These are phyloP conservation scores for Ophiosphaerella narmari DNA, from an alignment of 2,329 filamentous ascomycete genomes.

Conservation along the genomic window DNA sequence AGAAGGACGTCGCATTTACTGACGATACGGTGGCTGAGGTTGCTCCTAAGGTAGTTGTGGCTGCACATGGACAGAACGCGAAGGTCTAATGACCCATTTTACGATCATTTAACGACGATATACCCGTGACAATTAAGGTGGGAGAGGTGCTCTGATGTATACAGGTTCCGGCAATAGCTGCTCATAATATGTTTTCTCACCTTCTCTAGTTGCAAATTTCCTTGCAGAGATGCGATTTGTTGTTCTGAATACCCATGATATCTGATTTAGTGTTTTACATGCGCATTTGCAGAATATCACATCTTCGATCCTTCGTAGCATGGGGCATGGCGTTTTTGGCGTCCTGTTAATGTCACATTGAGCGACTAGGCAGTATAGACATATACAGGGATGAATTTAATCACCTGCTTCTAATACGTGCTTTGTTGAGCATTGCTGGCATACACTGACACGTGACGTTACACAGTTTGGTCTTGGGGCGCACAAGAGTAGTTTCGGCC, in stretches of 20 bases:
- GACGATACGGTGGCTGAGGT: constrained; percentile 83
- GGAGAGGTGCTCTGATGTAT: constrained; percentile 9
- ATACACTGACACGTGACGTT: constrained; percentile 9
- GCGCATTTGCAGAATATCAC: constrained; percentile 28
- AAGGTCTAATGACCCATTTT: constrained; percentile 30
- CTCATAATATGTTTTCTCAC: constrained; percentile 10
- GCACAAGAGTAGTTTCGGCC: constrained; percentile 9
- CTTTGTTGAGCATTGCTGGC: constrained; percentile 7
- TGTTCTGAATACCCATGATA: constrained; percentile 13
- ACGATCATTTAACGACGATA: constrained; percentile 10
- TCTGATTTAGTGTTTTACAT: constrained; percentile 9
- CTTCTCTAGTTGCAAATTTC: constrained; percentile 24
- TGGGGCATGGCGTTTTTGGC: constrained; percentile 5
- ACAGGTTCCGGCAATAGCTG: constrained; percentile 27
- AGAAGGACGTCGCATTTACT: constrained; percentile 82
- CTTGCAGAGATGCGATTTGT: constrained; percentile 27
- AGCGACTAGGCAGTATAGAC: too few relatives aligned
- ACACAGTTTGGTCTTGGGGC: constrained; percentile 4
- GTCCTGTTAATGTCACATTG: not conserved
- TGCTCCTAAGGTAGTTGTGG: constrained; percentile 31
- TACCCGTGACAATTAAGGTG: constrained; percentile 12
- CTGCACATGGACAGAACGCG: constrained; percentile 21
- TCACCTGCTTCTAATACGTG: constrained; percentile 2
- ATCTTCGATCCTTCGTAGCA: constrained; percentile 13
- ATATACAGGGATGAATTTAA: not conserved